A percentile compares a stretch with the other conserved stretches of the same genome.
Conservation (phyloP, 306 rosid genomes). For the apple (Malus domestica) region ASM211411v1 NC_041790.1:10005001-10005500, state of each 20-base stretch:
- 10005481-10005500: too few species aligned
- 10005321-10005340: not conserved
- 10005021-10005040: conserved; percentile 20
- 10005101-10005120: conserved; percentile 19
- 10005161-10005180: conserved; percentile 23
- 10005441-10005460: not conserved
- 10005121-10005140: conserved; percentile 39
- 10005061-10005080: conserved; percentile 13
- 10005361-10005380: not conserved
- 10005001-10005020: conserved; percentile 43
- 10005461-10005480: too few species aligned
- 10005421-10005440: not conserved
- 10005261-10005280: not conserved
- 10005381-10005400: too few species aligned
- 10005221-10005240: not conserved
- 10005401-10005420: not conserved
- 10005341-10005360: not conserved
- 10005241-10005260: not conserved
- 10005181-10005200: not conserved
- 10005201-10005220: not conserved
- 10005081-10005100: conserved; percentile 21
- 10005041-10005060: conserved; percentile 15
- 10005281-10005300: too few species aligned
- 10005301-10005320: not conserved
- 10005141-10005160: conserved; percentile 15